Percentiles rank a stretch among this genome's conserved stretches.
phyloP scores from a whole-genome alignment of 495 filamentous ascomycete species.

The Aspergillus ellipticus region DNA sequence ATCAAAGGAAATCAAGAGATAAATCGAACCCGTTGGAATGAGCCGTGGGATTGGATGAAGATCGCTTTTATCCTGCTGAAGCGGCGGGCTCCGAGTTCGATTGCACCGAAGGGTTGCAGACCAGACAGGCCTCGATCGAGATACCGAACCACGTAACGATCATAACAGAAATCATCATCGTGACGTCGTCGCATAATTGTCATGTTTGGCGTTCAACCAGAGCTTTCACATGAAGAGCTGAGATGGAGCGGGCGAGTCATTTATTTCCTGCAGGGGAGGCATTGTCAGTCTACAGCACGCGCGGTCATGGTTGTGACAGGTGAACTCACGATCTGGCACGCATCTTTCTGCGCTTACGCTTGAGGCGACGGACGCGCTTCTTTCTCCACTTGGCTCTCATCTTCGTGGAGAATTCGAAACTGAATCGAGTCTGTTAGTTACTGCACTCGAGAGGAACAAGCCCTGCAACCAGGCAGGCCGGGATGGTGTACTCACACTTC shows the following conservation, averaged over 20 bases:
- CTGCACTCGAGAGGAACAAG: not conserved
- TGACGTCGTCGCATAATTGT: constrained; percentile 35
- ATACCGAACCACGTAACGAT: constrained; percentile 30
- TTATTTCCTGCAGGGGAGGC: constrained; percentile 60
- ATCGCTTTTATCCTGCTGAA: constrained; percentile 24
- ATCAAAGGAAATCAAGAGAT: constrained; percentile 9
- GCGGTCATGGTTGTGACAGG: not conserved
- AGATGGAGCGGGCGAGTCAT: constrained; percentile 61
- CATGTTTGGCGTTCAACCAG: constrained; percentile 47
- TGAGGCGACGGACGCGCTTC: constrained; percentile 96
- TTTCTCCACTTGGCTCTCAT: constrained; percentile 99
- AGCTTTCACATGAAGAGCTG: constrained; percentile 46
- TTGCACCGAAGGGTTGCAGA: constrained; percentile 17
- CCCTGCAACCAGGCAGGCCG: constrained; percentile 9
- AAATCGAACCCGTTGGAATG: constrained; percentile 23
- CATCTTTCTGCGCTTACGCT: constrained; percentile 99
- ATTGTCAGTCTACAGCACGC: constrained; percentile 25
- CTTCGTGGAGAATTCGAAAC: constrained; percentile 52
- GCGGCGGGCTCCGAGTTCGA: constrained; percentile 35
- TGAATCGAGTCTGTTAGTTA: constrained; percentile 22
- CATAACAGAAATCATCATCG: constrained; percentile 33
- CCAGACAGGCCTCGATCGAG: constrained; percentile 27
- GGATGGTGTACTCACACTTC: constrained; percentile 43
- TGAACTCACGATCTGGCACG: constrained; percentile 78
- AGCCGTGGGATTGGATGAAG: constrained; percentile 27